Evolutionary conservation across 2,329 filamentous ascomycete species (phyloP), one percentile per base, ranked within the genome.

Genomic region (Fusarium sacchari): DNA sequence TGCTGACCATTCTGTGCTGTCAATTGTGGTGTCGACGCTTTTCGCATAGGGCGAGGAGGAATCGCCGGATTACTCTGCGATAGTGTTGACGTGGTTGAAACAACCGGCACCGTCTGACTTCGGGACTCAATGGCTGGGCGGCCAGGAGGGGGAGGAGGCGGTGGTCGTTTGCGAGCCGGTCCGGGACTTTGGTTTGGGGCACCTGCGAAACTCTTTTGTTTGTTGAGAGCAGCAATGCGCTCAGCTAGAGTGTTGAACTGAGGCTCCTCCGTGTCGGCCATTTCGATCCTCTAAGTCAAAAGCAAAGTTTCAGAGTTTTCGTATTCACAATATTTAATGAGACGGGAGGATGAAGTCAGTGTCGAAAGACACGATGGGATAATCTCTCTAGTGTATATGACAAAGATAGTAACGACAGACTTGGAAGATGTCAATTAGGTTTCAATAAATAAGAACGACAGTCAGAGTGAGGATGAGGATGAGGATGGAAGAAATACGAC

Each of bases 141-240:
- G 46, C 79, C 82, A 18, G 85, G 84, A 50, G 86, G 86, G 22
- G 81, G 77, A 28, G 82, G 81, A 34, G 81, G 80, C 18, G 81
- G 79, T 11, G 78, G 78, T 49, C 79, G 72, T 61, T 69, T 87
- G 85, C 86, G 86, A 32, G 84, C 82, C 30, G 84, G 81, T 60
- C 81, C 80, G 28, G 83, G 81, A 20, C 82, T 78, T 37, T 82
- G 82, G 15, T 44, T 67, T 61, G 59, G 63, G 32, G 81, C 69
- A 60, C 82, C 83, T 82, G 82, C 83, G 82, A 91, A 89, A 83
- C 88, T 88, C 81, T 89, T 88, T 80, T 91, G 87, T 77, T 84
- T 82, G 74, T 91, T 91, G 71, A 92, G 84, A 36, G 90, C 90
- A 15, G 90, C 89, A 71, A 92, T 92, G 59, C 90, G 86, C 80